Percentiles rank a stretch among this genome's conserved stretches.
Conservation (phyloP, 202 grass and related monocot species). For the Bolboschoenoplectus hybrid region DNA sequence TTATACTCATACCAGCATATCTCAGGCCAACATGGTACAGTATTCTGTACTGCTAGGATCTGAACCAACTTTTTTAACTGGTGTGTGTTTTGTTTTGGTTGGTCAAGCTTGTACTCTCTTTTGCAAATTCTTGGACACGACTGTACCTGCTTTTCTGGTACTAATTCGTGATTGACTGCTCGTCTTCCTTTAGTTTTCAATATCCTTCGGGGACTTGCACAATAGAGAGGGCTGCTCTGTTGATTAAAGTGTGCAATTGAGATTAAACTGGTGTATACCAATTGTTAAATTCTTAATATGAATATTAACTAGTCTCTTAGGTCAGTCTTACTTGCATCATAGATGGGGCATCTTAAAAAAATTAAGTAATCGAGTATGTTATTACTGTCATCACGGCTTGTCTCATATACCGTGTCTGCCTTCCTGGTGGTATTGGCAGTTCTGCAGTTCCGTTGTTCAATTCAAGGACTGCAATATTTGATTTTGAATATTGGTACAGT, state of each 20-base stretch:
- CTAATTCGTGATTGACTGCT: neutral
- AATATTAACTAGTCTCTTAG: neutral
- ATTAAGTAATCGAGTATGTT: neutral
- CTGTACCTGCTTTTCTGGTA: neutral
- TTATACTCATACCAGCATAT: neutral
- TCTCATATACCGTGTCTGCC: neutral
- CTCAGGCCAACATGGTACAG: conserved; percentile 11
- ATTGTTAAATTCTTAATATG: neutral
- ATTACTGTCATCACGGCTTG: neutral
- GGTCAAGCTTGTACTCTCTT: neutral
- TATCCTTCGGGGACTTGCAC: neutral
- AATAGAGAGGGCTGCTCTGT: neutral
- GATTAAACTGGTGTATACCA: neutral
- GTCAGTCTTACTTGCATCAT: neutral
- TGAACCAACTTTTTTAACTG: neutral
- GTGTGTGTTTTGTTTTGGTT: neutral
- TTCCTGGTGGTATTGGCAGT: neutral
- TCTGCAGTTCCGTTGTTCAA: neutral
- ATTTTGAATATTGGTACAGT: neutral
- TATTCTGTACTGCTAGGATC: neutral
- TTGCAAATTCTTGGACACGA: neutral
- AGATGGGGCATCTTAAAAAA: neutral
- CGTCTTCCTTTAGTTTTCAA: neutral
- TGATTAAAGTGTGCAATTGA: neutral
- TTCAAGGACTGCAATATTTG: neutral